Evolutionary conservation across 2,329 filamentous ascomycete genomes (phyloP), one percentile per base, ranked within the genome.

Genomic region (Cytospora leucostoma): DNA sequence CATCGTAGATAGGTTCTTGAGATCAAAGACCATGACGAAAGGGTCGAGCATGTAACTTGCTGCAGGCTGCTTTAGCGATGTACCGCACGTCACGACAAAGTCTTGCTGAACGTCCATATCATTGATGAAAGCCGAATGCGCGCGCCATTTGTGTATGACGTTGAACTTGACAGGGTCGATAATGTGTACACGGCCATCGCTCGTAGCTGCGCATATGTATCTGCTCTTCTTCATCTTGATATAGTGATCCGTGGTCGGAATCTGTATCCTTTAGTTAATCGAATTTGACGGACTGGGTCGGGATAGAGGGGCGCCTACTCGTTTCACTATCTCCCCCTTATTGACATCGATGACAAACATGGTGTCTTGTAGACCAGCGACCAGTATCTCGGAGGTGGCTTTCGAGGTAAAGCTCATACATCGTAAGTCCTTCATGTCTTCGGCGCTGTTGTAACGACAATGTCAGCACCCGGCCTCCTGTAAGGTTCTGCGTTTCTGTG

Each of bases 31-130:
- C 70, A 97, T 96, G 64, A 97, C 92, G 64, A 98, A 88, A 0
- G 93, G 92, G 72, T 99, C 95, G 38, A 96, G 85, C 79, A 96
- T 93, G 67, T 91, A 90, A 49, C 87, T 87, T 2, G 78, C 76
- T 40, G 89, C 86, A 68, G 91, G 82, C 71, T 93, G 92, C 68
- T 94, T 87, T 32, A 92, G 84, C 1, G 94, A 96, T 76, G 92
- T 96, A 40, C 95, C 95, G 74, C 95, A 99, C 5, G 95, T 98
- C 27, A 98, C 90, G 60, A 99, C 87, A 68, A 95, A 95, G 74
- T 98, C 94, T 71, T 95, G 92, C 72, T 95, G 91, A 10, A 93
- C 92, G 78, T 99, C 95, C 91, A 99, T 97, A 74, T 98, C 94
- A 74, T 92, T 97, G 73, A 99, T 91, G 58, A 88, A 86, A 10